phyloP scores from a whole-genome alignment of 2,329 filamentous ascomycete genomes.

The Orbilia javanica region DNA sequence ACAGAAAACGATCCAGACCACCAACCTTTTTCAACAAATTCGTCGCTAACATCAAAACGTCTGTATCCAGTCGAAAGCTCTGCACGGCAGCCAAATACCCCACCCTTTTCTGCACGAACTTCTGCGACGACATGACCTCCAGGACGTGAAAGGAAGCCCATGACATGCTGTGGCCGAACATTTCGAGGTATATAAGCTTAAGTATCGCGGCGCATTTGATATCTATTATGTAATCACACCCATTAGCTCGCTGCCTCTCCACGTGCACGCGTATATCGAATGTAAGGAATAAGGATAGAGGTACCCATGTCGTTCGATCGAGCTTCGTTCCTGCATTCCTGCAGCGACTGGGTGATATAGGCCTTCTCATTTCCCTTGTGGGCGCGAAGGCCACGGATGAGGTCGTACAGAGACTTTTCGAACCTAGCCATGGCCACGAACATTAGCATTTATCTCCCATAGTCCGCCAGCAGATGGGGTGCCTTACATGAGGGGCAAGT shows the following conservation, averaged over 20 bases:
- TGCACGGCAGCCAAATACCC: constrained; percentile 96
- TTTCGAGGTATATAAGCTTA: constrained; percentile 97
- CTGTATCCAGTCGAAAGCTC: constrained; percentile 93
- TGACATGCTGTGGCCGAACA: constrained; percentile 99
- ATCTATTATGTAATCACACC: constrained; percentile 70
- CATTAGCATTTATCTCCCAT: neutral
- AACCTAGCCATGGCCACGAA: constrained; percentile 75
- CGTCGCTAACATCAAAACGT: constrained; percentile 96
- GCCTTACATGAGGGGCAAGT: constrained; percentile 55
- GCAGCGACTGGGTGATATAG: constrained; percentile 91
- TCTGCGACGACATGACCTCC: constrained; percentile 97
- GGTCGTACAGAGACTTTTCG: constrained; percentile 98
- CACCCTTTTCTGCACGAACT: constrained; percentile 94
- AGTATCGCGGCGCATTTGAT: constrained; percentile 95
- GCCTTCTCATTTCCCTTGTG: constrained; percentile 95
- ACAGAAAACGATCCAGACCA: neutral
- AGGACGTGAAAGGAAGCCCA: constrained; percentile 99
- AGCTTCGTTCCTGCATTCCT: constrained; percentile 95
- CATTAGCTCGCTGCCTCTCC: neutral
- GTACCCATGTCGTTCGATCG: constrained; percentile 91
- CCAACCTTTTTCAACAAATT: constrained; percentile 90
- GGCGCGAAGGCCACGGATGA: constrained; percentile 93
- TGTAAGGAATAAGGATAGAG: constrained; percentile 59
- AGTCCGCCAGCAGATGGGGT: neutral
- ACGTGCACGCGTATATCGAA: neutral